Base-by-base conservation (phyloP, 2,329 filamentous ascomycete species). In the Fusarium austroafricanum region DNA sequence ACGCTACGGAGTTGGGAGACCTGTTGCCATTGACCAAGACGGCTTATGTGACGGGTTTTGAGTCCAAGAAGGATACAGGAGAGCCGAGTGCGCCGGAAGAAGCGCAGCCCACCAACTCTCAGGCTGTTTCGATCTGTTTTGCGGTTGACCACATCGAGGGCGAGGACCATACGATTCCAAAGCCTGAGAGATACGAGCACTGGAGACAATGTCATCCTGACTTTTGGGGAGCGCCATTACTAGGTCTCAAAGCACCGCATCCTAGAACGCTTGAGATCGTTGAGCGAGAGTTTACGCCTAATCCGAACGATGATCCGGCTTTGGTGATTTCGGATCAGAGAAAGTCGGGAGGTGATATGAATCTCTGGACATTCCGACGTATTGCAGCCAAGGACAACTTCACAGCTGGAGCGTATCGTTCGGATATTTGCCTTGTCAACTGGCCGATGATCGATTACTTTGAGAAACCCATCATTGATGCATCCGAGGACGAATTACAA, bases 401-500 rank as follows among this genome's bases (percentile, higher is more conserved):
- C 35, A 46, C 17, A 0, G 44, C 60, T 0, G 73, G 73, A 1
- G 66, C 69, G 2, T 75, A 75, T 18, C 40, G 44, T 3, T 75
- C 73, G 0, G 73, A 75, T 38, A 60, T 75, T 1, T 75, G 73
- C 15, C 63, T 75, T 39, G 73, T 75, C 11, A 75, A 75, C 45
- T 75, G 73, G 73, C 73, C 73, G 0, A 75, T 75, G 73, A 75
- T 75, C 8, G 73, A 75, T 17, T 75, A 75, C 55, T 75, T 75
- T 2, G 73, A 75, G 51, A 71, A 71, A 11, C 71, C 73, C 38
- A 74, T 75, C 33, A 73, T 75, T 21, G 73, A 75, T 15, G 67
- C 72, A 0, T 29, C 61, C 0, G 71, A 75, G 4, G 21, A 58
- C 8, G 64, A 74, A 23, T 29, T 73, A 0, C 67, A 69, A 12